Percentiles rank a stretch among this genome's conserved stretches.
These are phyloP conservation scores for Zizania palustris DNA, from an alignment of 202 grass and related monocot genomes.

Conservation along the genomic window DNA sequence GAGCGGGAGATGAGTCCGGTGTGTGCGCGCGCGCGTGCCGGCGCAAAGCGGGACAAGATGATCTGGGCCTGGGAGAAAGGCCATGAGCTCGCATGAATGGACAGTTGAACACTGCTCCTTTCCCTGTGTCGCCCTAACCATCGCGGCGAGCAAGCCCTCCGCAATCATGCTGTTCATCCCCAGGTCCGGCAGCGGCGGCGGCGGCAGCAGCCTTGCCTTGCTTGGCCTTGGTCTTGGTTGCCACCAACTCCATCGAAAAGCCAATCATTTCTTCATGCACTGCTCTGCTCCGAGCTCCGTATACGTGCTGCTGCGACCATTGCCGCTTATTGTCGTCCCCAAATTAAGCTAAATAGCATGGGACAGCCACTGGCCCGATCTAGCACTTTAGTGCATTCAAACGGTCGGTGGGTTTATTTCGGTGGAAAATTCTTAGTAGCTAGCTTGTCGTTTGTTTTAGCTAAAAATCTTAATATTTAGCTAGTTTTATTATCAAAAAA, in stretches of 20 bases:
- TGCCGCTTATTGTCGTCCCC: conserved; percentile 12
- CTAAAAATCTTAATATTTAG: too few species aligned
- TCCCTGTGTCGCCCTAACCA: conserved; percentile 22
- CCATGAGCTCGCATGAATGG: conserved; percentile 55
- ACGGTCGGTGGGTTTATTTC: too few species aligned
- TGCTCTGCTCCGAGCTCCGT: conserved; percentile 59
- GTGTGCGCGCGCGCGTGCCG: conserved; percentile 52
- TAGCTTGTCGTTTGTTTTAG: too few species aligned
- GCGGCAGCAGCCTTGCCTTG: neutral
- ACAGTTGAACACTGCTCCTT: conserved; percentile 46
- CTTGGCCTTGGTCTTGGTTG: conserved; percentile 30
- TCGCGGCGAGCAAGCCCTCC: conserved; percentile 44
- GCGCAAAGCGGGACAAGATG: conserved; percentile 73
- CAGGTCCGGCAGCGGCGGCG: neutral
- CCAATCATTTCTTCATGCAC: conserved; percentile 70
- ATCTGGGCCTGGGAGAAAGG: conserved; percentile 52
- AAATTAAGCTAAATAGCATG: conserved; percentile 30
- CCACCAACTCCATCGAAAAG: conserved; percentile 52
- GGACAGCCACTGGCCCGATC: too few species aligned
- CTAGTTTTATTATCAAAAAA: too few species aligned
- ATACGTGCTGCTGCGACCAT: conserved; percentile 63
- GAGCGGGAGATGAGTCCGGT: conserved; percentile 32
- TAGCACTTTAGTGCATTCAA: neutral
- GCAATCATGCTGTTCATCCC: conserved; percentile 53
- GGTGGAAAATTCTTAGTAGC: too few species aligned